Conservation (phyloP, 768 basidiomycete species). For the Naganishia vishniacii region DNA sequence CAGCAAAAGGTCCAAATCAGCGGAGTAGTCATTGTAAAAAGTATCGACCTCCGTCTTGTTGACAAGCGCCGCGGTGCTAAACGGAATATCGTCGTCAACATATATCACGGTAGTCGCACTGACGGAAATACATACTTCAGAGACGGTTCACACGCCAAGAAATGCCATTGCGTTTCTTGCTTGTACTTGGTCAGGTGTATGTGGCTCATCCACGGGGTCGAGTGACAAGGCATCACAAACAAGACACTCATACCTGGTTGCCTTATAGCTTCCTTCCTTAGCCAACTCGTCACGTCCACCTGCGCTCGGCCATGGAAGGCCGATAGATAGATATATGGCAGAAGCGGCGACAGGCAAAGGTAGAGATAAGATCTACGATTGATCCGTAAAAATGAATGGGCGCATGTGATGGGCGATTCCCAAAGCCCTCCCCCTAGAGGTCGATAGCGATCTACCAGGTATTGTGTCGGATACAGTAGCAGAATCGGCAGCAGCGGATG, state of each 20-base stretch:
- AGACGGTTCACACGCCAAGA: conserved; percentile 88
- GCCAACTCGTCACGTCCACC: conserved; percentile 64
- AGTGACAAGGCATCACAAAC: conserved; percentile 93
- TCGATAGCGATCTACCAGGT: conserved; percentile 57
- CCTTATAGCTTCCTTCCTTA: conserved; percentile 48
- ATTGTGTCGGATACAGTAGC: conserved; percentile 70
- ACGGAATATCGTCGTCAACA: too few species aligned
- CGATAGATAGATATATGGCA: conserved; percentile 65
- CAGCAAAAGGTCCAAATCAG: neutral
- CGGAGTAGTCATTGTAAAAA: neutral
- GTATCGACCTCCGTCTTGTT: conserved; percentile 1
- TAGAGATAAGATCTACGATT: conserved; percentile 40
- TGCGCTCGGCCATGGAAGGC: conserved; percentile 74
- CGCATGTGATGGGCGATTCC: conserved; percentile 22
- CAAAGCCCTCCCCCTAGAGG: conserved; percentile 24
- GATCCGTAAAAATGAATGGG: conserved; percentile 28
- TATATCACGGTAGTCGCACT: too few species aligned
- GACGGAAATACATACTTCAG: conserved; percentile 60
- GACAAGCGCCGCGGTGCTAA: too few species aligned
- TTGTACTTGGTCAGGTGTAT: conserved; percentile 67
- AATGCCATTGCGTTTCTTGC: conserved; percentile 61
- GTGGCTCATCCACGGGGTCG: conserved; percentile 84
- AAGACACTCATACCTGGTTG: conserved; percentile 52
- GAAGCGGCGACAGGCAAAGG: conserved; percentile 54
- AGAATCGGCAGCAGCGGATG: conserved; percentile 83